These are phyloP conservation scores for Globisporangium paddicum DNA, from an alignment of 352 stramenopile genomes.

Conservation along the genomic window DNA sequence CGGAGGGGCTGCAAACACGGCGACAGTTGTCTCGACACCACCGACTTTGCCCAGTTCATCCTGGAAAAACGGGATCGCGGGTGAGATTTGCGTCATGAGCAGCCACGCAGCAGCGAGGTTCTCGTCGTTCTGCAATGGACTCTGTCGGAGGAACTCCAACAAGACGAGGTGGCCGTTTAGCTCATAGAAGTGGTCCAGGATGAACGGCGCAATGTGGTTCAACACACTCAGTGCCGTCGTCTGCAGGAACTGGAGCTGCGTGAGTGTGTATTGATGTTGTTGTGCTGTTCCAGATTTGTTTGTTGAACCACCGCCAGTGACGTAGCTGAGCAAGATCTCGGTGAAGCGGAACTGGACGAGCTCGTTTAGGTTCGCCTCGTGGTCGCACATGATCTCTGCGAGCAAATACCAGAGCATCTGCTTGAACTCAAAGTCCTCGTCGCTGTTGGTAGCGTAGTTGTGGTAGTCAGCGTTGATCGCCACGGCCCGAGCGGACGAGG, in stretches of 20 bases:
- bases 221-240: constrained; percentile 52
- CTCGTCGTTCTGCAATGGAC: constrained; percentile 28
- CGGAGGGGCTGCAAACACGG: constrained; percentile 37
- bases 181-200: constrained; percentile 59
- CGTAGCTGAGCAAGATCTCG: constrained; percentile 58
- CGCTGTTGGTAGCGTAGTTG: constrained; percentile 60
- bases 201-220: constrained; percentile 41
- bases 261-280: constrained; percentile 34
- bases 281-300: not conserved
- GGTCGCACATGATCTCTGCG: constrained; percentile 39
- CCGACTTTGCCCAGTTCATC: constrained; percentile 37
- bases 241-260: constrained; percentile 53
- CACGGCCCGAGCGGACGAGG: constrained; percentile 8
- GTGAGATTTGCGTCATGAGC: constrained; percentile 45
- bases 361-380: constrained; percentile 48
- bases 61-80: constrained; percentile 29
- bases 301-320: constrained; percentile 14
- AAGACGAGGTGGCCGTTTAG: constrained; percentile 40
- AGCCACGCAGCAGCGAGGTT: constrained; percentile 43
- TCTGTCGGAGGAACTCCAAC: constrained; percentile 44
- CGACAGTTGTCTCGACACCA: constrained; percentile 46
- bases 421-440: constrained; percentile 84
- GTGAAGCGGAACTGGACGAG: constrained; percentile 69
- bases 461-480: constrained; percentile 50
- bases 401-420: constrained; percentile 69